These are phyloP conservation scores for Brassica hybrid DNA, from an alignment of 441 rosid species.

Conservation along the genomic window DNA sequence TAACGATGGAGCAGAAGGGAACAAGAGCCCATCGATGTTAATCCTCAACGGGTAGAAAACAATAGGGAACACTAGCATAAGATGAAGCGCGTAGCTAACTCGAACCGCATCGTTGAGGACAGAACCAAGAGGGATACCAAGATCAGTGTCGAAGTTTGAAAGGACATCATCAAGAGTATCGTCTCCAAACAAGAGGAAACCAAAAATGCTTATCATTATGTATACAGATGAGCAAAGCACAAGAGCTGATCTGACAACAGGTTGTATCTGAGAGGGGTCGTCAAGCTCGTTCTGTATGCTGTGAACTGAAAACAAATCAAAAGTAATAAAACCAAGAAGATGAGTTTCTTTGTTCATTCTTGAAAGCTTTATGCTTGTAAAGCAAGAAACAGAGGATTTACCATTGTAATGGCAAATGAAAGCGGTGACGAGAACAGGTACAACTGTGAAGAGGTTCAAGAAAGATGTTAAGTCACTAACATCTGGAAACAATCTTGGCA, in stretches of 20 bases:
- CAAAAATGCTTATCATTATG: constrained; percentile 84
- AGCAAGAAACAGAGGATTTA: constrained; percentile 34
- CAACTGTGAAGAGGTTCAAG: constrained; percentile 88
- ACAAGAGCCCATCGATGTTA: constrained; percentile 89
- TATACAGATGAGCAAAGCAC: constrained; percentile 84
- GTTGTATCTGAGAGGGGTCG: constrained; percentile 67
- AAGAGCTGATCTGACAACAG: constrained; percentile 85
- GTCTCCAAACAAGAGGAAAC: constrained; percentile 91
- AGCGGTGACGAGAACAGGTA: constrained; percentile 95
- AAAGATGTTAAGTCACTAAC: constrained; percentile 72
- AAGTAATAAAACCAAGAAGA: not conserved
- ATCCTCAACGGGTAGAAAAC: constrained; percentile 88
- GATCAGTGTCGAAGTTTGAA: constrained; percentile 89
- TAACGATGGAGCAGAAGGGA: constrained; percentile 75
- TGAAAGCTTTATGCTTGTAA: not conserved
- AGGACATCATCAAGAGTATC: constrained; percentile 92
- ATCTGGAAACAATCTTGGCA: constrained; percentile 91
- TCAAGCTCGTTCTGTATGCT: constrained; percentile 92
- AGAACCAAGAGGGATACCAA: constrained; percentile 84
- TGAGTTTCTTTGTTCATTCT: not conserved
- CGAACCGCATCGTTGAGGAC: constrained; percentile 88
- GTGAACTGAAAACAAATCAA: constrained; percentile 72
- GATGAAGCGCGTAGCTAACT: constrained; percentile 91
- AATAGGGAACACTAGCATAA: constrained; percentile 96
- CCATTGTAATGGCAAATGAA: constrained; percentile 95